phyloP scores from a whole-genome alignment of 768 basidiomycete species.

The Suillus clintonianus region DNA sequence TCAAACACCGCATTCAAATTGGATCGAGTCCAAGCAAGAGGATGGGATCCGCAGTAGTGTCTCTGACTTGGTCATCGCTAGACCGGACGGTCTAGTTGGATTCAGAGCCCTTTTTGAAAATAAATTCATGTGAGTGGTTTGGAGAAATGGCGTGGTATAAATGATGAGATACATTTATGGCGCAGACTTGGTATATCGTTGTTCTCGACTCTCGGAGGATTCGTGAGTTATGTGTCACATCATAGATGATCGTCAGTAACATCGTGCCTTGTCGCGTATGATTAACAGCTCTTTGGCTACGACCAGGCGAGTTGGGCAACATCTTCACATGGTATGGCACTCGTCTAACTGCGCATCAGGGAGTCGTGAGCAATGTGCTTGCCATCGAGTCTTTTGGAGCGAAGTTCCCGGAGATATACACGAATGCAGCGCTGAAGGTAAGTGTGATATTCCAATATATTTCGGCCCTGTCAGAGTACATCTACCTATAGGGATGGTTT shows the following conservation, averaged over 20 bases:
- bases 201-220: constrained; percentile 34
- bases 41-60: background rate
- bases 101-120: constrained; percentile 31
- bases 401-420: constrained; percentile 32
- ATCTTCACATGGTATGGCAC: background rate
- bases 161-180: constrained; percentile 1
- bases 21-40: background rate
- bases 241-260: background rate
- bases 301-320: constrained; percentile 20
- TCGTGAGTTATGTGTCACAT: constrained; percentile 20
- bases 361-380: constrained; percentile 34
- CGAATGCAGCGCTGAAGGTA: constrained; percentile 28
- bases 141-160: background rate
- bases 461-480: constrained; percentile 2
- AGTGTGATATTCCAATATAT: background rate
- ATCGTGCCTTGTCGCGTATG: background rate
- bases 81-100: constrained; percentile 23
- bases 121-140: constrained; percentile 23
- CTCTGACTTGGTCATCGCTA: constrained; percentile 11
- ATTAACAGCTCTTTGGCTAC: constrained; percentile 31
- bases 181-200: constrained; percentile 31
- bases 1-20: background rate
- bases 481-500: constrained; percentile 28
- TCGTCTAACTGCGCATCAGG: constrained; percentile 14
- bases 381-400: constrained; percentile 36